Conservation (phyloP, 192 early-diverging fungal species). For the Coemansia sp. region DNA sequence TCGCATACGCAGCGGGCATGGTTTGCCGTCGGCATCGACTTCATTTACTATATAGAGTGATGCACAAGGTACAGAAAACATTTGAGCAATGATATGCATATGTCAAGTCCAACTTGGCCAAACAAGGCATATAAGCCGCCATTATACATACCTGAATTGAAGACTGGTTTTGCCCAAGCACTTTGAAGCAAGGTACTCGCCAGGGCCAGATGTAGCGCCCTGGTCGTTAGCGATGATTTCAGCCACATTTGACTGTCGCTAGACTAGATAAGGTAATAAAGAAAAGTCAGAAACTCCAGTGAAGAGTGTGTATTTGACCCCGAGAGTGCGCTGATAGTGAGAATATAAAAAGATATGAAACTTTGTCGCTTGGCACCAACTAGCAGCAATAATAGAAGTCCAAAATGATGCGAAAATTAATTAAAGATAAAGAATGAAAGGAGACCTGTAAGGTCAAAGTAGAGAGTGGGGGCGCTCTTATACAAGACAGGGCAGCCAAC, state of each 20-base stretch:
- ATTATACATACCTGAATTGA: slow-evolving; percentile 12
- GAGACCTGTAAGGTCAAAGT: neutral
- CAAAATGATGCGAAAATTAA: neutral
- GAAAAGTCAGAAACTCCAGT: neutral
- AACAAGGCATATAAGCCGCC: neutral
- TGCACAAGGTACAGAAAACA: too few relatives aligned
- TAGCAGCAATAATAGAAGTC: neutral
- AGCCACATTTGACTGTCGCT: neutral
- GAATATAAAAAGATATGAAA: neutral
- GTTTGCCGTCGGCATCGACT: slow-evolving; percentile 43
- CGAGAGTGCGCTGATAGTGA: too few relatives aligned
- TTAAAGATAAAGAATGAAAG: neutral
- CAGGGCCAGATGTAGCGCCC: neutral
- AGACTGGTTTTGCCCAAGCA: slow-evolving; percentile 13
- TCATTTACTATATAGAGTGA: slow-evolving; percentile 53
- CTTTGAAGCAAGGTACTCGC: slow-evolving; percentile 1
- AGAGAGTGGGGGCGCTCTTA: neutral
- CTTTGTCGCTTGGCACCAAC: neutral
- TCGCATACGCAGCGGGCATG: slow-evolving; percentile 54
- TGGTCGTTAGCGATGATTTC: neutral
- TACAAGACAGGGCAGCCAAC: neutral
- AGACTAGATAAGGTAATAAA: neutral
- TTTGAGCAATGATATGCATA: neutral
- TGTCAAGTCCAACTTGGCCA: neutral
- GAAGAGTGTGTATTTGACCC: too few relatives aligned